These are phyloP conservation scores for Geotrichum siamense DNA, from an alignment of 1,139 yeast genomes.

Conservation along the genomic window DNA sequence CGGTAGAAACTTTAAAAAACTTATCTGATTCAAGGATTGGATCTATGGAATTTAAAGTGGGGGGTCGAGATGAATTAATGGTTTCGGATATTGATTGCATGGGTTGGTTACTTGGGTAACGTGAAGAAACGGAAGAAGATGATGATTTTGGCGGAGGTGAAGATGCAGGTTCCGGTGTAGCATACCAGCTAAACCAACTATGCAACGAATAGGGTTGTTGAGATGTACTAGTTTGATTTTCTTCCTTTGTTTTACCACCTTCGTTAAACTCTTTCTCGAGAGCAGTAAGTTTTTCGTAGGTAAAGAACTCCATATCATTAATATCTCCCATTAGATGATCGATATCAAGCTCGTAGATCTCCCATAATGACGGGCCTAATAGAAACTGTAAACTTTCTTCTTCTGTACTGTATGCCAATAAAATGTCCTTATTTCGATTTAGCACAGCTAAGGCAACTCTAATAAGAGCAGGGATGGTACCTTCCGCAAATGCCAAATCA, in stretches of 20 bases:
- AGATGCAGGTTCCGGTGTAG: not conserved
- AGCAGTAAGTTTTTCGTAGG: conserved; percentile 22
- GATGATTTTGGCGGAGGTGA: not conserved
- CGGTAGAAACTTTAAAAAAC: no score
- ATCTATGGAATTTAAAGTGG: not conserved
- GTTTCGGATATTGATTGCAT: conserved; percentile 11
- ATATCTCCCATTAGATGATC: conserved; percentile 47
- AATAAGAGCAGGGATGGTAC: conserved; percentile 57
- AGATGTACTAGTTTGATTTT: not conserved
- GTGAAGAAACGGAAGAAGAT: not conserved
- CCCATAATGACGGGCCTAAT: conserved; percentile 49
- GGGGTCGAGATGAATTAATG: not conserved
- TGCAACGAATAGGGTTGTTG: not conserved
- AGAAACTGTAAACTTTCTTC: conserved; percentile 57
- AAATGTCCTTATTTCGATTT: conserved; percentile 44
- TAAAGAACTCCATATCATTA: conserved; percentile 30
- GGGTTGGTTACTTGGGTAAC: not conserved
- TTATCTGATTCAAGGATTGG: not conserved
- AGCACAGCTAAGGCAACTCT: conserved; percentile 53
- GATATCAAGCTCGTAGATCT: conserved; percentile 39
- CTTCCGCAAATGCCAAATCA: conserved; percentile 53
- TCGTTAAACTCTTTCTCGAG: conserved; percentile 27
- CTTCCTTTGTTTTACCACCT: conserved; percentile 15
- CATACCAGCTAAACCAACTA: conserved; percentile 13
- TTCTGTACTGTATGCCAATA: conserved; percentile 48